Conservation (phyloP, 1,284 basidiomycete species). For the Cryptococcus sp. region DNA sequence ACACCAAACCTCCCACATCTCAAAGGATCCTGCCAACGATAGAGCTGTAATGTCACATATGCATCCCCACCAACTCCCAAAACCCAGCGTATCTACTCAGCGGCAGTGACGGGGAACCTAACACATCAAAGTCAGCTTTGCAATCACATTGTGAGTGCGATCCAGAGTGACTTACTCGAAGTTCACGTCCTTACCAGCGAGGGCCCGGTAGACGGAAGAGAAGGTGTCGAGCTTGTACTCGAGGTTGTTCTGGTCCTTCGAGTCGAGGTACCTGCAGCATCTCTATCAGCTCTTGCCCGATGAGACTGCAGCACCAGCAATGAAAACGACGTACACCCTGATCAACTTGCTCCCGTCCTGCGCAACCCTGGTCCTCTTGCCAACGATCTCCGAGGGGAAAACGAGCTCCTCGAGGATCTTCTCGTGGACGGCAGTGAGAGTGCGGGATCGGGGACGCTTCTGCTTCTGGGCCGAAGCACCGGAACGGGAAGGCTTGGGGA, state of each 20-base stretch:
- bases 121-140: background rate
- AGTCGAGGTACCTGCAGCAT: conserved; percentile 79
- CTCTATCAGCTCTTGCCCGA: no score
- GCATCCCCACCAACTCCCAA: conserved; percentile 36
- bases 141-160: background rate
- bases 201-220: conserved; percentile 50
- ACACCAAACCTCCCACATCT: background rate
- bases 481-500: conserved; percentile 93
- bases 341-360: conserved; percentile 88
- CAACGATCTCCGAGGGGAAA: conserved; percentile 97
- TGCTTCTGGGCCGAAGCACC: conserved; percentile 75
- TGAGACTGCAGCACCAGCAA: background rate
- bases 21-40: conserved; percentile 10
- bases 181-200: conserved; percentile 51
- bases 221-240: conserved; percentile 83
- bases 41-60: conserved; percentile 23
- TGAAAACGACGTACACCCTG: conserved; percentile 72
- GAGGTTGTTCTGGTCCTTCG: conserved; percentile 95
- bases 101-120: conserved; percentile 45
- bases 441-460: conserved; percentile 95
- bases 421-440: conserved; percentile 96
- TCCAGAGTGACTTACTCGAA: conserved; percentile 39
- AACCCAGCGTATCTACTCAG: conserved; percentile 36
- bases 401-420: conserved; percentile 98
- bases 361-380: conserved; percentile 90